A percentile compares a stretch with the other conserved stretches of the same genome.
These are phyloP conservation scores for Blastobotrys aristatus DNA, from an alignment of 1,139 yeast genomes.

Conservation along the genomic window DNA sequence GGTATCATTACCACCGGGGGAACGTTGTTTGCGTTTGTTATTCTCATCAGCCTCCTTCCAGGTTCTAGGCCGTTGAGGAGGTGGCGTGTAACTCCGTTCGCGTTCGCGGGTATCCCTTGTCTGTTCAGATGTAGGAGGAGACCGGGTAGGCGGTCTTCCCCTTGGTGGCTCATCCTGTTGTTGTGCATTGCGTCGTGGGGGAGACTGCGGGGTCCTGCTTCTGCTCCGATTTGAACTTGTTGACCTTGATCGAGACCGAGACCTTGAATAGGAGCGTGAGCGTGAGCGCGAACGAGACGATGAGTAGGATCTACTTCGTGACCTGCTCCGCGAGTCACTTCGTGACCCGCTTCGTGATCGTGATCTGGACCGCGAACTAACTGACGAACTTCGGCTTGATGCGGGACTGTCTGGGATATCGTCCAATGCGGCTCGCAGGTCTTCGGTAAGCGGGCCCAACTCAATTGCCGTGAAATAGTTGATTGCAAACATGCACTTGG, in stretches of 20 bases:
- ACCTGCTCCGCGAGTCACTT: slow-evolving; percentile 16
- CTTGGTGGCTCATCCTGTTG: background rate
- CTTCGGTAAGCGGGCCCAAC: slow-evolving; percentile 75
- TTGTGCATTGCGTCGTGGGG: slow-evolving; percentile 6
- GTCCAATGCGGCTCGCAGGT: slow-evolving; percentile 59
- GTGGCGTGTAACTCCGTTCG: slow-evolving; percentile 13
- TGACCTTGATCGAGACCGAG: slow-evolving; percentile 5
- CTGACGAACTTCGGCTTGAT: slow-evolving; percentile 1
- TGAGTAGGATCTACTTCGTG: slow-evolving; percentile 18
- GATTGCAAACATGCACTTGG: slow-evolving; percentile 72
- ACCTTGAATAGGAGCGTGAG: slow-evolving; percentile 16
- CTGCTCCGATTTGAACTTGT: background rate
- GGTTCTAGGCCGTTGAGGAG: slow-evolving; percentile 16
- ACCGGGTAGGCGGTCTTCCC: background rate
- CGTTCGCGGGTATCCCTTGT: background rate
- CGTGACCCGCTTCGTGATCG: slow-evolving; percentile 5
- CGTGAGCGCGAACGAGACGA: slow-evolving; percentile 10
- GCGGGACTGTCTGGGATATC: slow-evolving; percentile 30
- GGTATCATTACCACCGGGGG: background rate
- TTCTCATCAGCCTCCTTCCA: slow-evolving; percentile 12
- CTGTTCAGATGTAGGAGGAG: background rate
- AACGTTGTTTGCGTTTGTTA: background rate
- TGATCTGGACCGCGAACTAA: background rate
- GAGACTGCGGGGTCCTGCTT: background rate
- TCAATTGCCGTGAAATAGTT: slow-evolving; percentile 94